phyloP scores from a whole-genome alignment of 768 basidiomycete species.

The Podaxis mareebaensis region DNA sequence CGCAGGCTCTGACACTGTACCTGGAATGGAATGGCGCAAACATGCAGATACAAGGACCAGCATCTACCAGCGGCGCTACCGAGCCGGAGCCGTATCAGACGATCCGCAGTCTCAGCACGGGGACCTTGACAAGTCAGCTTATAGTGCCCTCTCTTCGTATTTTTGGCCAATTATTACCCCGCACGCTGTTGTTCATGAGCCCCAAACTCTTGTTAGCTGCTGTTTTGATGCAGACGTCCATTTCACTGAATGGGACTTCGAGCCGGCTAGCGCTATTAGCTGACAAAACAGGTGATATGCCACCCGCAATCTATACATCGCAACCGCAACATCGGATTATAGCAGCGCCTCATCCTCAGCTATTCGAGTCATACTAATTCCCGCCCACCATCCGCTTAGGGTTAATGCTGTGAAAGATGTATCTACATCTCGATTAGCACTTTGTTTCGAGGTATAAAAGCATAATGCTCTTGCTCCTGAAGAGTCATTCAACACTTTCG shows the following conservation, averaged over 20 bases:
- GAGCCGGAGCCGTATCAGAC: neutral
- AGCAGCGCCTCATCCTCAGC: conserved; percentile 1
- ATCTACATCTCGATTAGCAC: neutral
- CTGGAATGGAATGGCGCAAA: neutral
- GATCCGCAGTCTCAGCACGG: neutral
- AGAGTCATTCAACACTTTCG: neutral
- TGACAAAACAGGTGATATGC: neutral
- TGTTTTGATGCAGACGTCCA: neutral
- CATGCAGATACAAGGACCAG: neutral
- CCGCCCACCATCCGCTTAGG: neutral
- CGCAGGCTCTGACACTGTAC: neutral
- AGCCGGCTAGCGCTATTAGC: neutral
- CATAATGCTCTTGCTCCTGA: too few relatives aligned
- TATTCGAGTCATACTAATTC: neutral
- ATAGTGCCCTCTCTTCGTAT: neutral
- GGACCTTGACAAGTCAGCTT: neutral
- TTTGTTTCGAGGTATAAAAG: neutral
- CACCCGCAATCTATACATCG: neutral
- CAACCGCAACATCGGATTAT: neutral
- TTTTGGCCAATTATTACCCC: neutral
- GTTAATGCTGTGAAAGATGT: neutral
- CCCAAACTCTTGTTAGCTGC: neutral
- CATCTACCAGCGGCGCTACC: neutral
- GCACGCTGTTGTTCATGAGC: neutral
- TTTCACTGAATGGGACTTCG: neutral